Evolutionary conservation across 2,329 filamentous ascomycete genomes (phyloP), one percentile per base, ranked within the genome.

Genomic region (Penicillium digitatum): DNA sequence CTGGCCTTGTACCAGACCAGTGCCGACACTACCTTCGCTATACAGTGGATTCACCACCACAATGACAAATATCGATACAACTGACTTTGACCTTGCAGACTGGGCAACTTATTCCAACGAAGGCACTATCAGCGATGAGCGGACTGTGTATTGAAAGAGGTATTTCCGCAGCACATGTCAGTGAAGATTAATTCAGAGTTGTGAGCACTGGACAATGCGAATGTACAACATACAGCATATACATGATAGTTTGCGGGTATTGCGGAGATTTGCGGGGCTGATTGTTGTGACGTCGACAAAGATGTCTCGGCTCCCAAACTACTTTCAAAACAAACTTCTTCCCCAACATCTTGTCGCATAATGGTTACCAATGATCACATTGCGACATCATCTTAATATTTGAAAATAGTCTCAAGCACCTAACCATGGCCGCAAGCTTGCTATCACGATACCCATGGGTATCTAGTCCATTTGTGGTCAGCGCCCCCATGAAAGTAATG

Each of bases 401-500:
- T 7, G 8, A 4, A n/a, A 20, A 20, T 18, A 3, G 5, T 44
- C 12, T 18, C 8, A 3, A 39, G 31, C 24, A 29, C n/a, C 6
- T 22, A 22, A 40, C 10, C 22, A 65, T 65, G 63, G 47, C 59
- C 16, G 38, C 51, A 20, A 65, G 50, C 35, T 31, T 66, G 35
- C 26, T 65, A 9, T 59, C 59, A 3, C 56, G 57, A 75, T 86
- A 86, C 63, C 82, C 85, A 61, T 88, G 85, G 84, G 79, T 77
- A 5, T 68, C 76, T n/a, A 64, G 69, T 2, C 86, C 86, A 1
- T 72, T 89, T 18, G 79, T 90, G 22, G 76, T 82, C 52, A 75
- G 79, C 52, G 88, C 86, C 2, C 88, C 88, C 0, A 90, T 91
- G 88, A 82, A 86, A 48, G 77, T 87, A 22, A 83, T 90, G 60